These are phyloP conservation scores for Penicillium longicatenatum DNA, from an alignment of 495 filamentous ascomycete genomes.

Conservation along the genomic window DNA sequence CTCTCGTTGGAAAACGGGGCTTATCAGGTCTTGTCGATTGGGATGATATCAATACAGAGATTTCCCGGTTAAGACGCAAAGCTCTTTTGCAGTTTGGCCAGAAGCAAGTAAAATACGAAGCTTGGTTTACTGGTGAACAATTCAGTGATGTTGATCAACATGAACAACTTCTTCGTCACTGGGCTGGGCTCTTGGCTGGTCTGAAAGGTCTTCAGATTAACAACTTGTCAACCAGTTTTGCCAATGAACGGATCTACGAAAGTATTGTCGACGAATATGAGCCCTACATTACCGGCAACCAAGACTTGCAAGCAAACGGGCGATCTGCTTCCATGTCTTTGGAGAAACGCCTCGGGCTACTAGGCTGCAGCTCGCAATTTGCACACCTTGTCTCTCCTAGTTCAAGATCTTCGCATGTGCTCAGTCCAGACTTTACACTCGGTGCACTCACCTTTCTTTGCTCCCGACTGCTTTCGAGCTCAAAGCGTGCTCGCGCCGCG, in stretches of 20 bases:
- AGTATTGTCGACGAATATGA: conserved; percentile 63
- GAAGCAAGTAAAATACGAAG: conserved; percentile 15
- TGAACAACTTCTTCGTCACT: conserved; percentile 50
- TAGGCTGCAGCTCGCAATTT: conserved; percentile 49
- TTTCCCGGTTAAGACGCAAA: conserved; percentile 41
- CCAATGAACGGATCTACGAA: conserved; percentile 56
- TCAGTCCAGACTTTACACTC: conserved; percentile 53
- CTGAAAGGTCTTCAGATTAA: conserved; percentile 48
- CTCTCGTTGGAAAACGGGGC: conserved; percentile 59
- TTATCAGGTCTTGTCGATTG: conserved; percentile 57
- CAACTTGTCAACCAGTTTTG: conserved; percentile 64
- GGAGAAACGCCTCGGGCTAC: conserved; percentile 29
- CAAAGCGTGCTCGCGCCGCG: conserved; percentile 46
- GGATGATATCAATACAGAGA: conserved; percentile 55
- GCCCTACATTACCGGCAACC: conserved; percentile 29
- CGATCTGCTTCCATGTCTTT: conserved; percentile 14
- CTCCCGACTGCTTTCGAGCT: conserved; percentile 59
- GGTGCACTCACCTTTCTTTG: conserved; percentile 62
- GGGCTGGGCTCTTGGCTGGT: conserved; percentile 53
- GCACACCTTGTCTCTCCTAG: conserved; percentile 38
- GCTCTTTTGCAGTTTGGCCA: conserved; percentile 23
- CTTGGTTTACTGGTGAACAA: conserved; percentile 19
- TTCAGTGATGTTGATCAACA: conserved; percentile 34
- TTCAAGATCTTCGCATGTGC: conserved; percentile 37
- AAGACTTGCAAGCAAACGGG: not conserved